A percentile compares a stretch with the other conserved stretches of the same genome.
Conservation (phyloP, 1,284 basidiomycete species). For the Ganoderma lingzhi region DNA sequence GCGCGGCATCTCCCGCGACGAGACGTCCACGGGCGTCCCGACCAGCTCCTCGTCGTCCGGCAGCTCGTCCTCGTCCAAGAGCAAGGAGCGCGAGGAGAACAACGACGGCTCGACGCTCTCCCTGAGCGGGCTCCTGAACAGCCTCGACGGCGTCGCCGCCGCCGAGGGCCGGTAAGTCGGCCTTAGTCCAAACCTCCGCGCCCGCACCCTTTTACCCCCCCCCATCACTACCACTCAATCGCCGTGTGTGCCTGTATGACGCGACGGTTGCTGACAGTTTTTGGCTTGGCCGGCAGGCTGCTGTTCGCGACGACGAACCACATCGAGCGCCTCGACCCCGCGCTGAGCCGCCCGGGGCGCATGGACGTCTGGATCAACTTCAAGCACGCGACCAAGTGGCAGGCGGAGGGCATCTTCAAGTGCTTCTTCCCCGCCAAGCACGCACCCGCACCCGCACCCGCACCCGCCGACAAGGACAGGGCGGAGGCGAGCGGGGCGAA, state of each 20-base stretch:
- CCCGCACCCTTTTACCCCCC: background rate
- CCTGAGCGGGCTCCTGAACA: slow-evolving; percentile 83
- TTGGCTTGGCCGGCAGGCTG: slow-evolving; percentile 51
- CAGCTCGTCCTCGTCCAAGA: slow-evolving; percentile 43
- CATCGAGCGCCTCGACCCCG: slow-evolving; percentile 86
- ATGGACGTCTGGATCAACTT: slow-evolving; percentile 93
- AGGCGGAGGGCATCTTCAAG: slow-evolving; percentile 90
- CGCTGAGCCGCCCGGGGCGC: slow-evolving; percentile 80
- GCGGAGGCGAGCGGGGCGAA: slow-evolving; percentile 57
- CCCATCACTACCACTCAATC: background rate
- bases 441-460: slow-evolving; percentile 7
- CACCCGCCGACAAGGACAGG: too few relatives aligned
- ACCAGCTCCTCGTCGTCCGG: slow-evolving; percentile 50
- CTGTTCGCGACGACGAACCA: slow-evolving; percentile 88
- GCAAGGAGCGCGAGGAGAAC: slow-evolving; percentile 50
- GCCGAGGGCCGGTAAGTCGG: slow-evolving; percentile 79
- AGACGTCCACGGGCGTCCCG: slow-evolving; percentile 76
- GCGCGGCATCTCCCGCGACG: slow-evolving; percentile 81
- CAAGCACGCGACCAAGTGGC: slow-evolving; percentile 86
- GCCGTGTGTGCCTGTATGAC: background rate
- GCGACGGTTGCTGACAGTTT: slow-evolving; percentile 12
- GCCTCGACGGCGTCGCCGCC: slow-evolving; percentile 87
- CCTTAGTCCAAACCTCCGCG: slow-evolving; percentile 7
- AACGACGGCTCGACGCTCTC: slow-evolving; percentile 82
- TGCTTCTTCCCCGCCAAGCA: slow-evolving; percentile 85